These are phyloP conservation scores for Lichtheimia corymbifera DNA, from an alignment of 371 early-diverging fungal species.

Conservation along the genomic window DNA sequence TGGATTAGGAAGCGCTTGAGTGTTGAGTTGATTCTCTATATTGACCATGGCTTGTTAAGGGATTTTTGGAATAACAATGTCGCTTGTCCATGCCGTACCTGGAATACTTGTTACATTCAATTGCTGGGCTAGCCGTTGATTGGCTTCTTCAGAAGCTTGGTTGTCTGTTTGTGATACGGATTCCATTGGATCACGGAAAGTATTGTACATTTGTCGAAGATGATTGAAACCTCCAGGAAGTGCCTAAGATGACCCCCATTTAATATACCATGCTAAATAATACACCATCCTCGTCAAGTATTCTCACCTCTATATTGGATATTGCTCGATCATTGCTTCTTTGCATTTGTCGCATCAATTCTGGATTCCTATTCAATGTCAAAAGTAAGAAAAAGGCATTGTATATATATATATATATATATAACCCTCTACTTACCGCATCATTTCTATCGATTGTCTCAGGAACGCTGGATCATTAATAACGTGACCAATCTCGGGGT, in stretches of 20 bases:
- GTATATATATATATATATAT: neutral
- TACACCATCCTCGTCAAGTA: too few species aligned
- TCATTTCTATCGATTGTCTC: slow-evolving; percentile 66
- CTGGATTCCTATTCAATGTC: slow-evolving; percentile 63
- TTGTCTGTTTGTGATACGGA: slow-evolving; percentile 40
- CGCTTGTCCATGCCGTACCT: slow-evolving; percentile 22
- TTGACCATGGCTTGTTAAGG: neutral
- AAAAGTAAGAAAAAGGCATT: neutral
- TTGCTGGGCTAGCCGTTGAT: slow-evolving; percentile 68
- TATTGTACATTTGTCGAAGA: slow-evolving; percentile 77
- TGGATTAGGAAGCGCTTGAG: slow-evolving; percentile 83
- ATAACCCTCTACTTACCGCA: slow-evolving; percentile 26
- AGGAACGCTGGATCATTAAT: slow-evolving; percentile 78
- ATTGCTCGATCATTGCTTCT: slow-evolving; percentile 86
- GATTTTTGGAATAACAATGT: neutral
- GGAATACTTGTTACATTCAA: slow-evolving; percentile 65
- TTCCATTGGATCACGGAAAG: slow-evolving; percentile 74
- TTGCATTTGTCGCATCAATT: slow-evolving; percentile 79
- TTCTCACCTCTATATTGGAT: slow-evolving; percentile 75
- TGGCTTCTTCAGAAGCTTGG: slow-evolving; percentile 59
- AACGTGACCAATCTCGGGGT: slow-evolving; percentile 79
- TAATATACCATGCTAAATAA: neutral
- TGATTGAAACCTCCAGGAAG: slow-evolving; percentile 87
- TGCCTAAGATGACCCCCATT: slow-evolving; percentile 22
- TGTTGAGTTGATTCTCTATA: slow-evolving; percentile 66